phyloP scores from a whole-genome alignment of 192 early-diverging fungal genomes.

The Entomortierella parvispora region DNA sequence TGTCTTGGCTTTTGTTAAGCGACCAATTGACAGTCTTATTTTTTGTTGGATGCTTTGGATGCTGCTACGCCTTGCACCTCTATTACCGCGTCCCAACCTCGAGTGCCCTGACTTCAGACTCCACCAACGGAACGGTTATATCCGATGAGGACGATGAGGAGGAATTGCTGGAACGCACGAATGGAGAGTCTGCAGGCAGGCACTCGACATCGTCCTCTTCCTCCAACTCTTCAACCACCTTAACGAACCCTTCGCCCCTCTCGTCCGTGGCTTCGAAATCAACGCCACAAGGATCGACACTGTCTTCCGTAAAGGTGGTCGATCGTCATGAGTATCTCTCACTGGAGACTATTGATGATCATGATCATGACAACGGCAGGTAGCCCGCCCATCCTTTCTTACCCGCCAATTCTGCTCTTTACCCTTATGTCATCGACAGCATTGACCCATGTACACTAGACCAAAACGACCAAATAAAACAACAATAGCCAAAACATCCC shows the following conservation, averaged over 20 bases:
- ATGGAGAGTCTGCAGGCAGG: neutral
- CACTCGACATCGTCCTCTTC: conserved; percentile 22
- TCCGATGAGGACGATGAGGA: neutral
- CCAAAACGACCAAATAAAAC: neutral
- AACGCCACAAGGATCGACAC: neutral
- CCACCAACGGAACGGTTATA: neutral
- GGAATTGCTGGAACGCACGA: neutral
- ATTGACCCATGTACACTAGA: conserved; percentile 4
- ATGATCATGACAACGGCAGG: conserved; percentile 6
- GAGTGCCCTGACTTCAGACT: neutral
- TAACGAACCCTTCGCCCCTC: conserved; percentile 3
- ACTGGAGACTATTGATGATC: conserved; percentile 9
- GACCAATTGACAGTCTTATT: conserved; percentile 40
- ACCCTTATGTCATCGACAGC: too few relatives aligned
- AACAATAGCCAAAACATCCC: neutral
- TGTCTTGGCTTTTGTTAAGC: conserved; percentile 38
- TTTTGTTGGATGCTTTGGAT: conserved; percentile 52
- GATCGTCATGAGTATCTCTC: conserved; percentile 36
- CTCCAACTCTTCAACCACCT: conserved; percentile 17
- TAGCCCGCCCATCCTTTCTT: neutral
- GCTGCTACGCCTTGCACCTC: conserved; percentile 45
- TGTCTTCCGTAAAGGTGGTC: conserved; percentile 13
- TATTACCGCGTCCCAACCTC: conserved; percentile 34
- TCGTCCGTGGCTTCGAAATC: neutral
- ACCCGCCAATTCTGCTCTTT: neutral